Evolutionary conservation across 2,329 filamentous ascomycete species (phyloP).

Genomic region (Sphaceloma murrayae): DNA sequence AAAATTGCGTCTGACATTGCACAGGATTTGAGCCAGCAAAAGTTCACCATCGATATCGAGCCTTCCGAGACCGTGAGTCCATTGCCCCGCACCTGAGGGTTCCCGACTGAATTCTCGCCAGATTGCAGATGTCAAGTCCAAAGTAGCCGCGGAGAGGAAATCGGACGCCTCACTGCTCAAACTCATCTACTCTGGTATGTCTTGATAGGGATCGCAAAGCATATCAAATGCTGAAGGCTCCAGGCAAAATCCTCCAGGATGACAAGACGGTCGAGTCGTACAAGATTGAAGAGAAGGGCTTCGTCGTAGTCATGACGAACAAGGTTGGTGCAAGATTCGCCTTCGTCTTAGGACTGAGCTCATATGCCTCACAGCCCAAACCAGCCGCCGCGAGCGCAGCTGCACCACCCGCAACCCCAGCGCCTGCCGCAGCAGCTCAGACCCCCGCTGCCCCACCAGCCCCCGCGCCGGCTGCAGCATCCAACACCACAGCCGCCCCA

Average conservation of each 20-base stretch:
- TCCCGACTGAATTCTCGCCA: slow-evolving; percentile 30
- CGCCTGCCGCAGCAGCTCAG: slow-evolving; percentile 32
- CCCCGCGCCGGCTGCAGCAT: slow-evolving; percentile 45
- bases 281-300: slow-evolving; percentile 98
- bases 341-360: not conserved
- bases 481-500: slow-evolving; percentile 41
- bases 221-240: slow-evolving; percentile 6
- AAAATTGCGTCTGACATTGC: slow-evolving; percentile 14
- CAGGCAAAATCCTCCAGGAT: slow-evolving; percentile 98
- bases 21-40: slow-evolving; percentile 96
- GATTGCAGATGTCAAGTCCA: slow-evolving; percentile 86
- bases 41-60: slow-evolving; percentile 93
- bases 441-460: slow-evolving; percentile 52
- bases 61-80: slow-evolving; percentile 74
- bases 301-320: slow-evolving; percentile 96
- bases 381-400: slow-evolving; percentile 40
- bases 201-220: not conserved
- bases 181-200: slow-evolving; percentile 91
- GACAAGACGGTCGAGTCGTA: slow-evolving; percentile 93
- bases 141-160: slow-evolving; percentile 84
- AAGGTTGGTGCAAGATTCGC: slow-evolving; percentile 54
- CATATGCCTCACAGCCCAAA: slow-evolving; percentile 55
- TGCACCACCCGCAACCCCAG: slow-evolving; percentile 50
- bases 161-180: slow-evolving; percentile 88
- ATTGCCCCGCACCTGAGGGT: not conserved